Percentiles rank a stretch among this genome's conserved stretches.
Evolutionary conservation across 2,329 filamentous ascomycete species (phyloP).

Genomic region (Blumeriella jaapii): DNA sequence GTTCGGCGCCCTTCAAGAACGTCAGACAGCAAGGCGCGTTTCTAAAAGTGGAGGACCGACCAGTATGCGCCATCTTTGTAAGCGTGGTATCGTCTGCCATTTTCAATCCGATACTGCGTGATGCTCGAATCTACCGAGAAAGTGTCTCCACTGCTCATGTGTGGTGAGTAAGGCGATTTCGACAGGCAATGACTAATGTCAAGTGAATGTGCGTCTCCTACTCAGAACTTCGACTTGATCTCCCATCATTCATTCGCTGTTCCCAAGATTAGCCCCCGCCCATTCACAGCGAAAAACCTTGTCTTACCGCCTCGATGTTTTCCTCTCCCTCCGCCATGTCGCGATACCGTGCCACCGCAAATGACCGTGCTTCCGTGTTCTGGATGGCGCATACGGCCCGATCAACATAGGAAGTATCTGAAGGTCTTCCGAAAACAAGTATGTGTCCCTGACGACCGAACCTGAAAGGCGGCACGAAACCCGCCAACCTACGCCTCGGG

Average conservation of each 20-base stretch:
- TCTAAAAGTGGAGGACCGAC: slow-evolving; percentile 5
- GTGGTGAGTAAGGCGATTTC: too few species aligned
- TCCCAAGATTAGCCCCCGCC: too few species aligned
- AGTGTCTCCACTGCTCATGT: slow-evolving; percentile 12
- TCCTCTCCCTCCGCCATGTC: slow-evolving; percentile 4
- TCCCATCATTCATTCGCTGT: too few species aligned
- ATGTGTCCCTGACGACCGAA: too few species aligned
- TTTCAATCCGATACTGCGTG: slow-evolving; percentile 29
- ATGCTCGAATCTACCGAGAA: slow-evolving; percentile 28
- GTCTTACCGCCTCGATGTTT: slow-evolving; percentile 7
- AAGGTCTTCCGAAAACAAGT: too few species aligned
- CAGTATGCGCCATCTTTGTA: slow-evolving; percentile 32
- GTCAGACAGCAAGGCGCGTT: not conserved
- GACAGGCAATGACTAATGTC: too few species aligned
- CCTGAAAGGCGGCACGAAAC: too few species aligned
- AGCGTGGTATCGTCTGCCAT: slow-evolving; percentile 38
- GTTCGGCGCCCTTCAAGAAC: slow-evolving; percentile 20
- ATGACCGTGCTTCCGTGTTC: too few species aligned
- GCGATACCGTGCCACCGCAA: too few species aligned
- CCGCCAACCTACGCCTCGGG: too few species aligned
- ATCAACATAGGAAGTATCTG: too few species aligned
- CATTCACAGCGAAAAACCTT: not conserved
- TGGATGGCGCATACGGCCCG: too few species aligned
- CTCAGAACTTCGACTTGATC: not conserved
- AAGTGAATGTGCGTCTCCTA: not conserved